phyloP scores from a whole-genome alignment of 371 early-diverging fungal genomes.

The Nematocida sp. region DNA sequence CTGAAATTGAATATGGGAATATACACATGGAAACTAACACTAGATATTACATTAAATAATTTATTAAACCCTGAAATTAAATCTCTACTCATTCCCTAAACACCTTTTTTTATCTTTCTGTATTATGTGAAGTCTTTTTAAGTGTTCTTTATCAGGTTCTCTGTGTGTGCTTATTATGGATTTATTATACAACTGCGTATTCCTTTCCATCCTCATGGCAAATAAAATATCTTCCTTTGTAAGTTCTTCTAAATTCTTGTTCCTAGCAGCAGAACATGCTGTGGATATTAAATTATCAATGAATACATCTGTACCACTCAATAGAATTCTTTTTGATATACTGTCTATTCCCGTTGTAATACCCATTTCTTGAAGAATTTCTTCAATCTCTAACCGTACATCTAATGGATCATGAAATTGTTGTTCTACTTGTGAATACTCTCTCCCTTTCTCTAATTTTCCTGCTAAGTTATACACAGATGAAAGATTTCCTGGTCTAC shows the following conservation, averaged over 20 bases:
- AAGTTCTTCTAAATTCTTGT: conserved; percentile 26
- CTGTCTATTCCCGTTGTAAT: conserved; percentile 13
- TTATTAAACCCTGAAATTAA: background rate
- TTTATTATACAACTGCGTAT: conserved; percentile 38
- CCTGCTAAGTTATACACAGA: background rate
- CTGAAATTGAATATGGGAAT: too few species aligned
- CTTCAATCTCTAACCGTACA: conserved; percentile 24
- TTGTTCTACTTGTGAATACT: background rate
- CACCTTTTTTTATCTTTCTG: conserved; percentile 37
- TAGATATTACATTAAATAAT: too few species aligned
- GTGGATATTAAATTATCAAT: conserved; percentile 52
- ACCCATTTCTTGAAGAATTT: conserved; percentile 51
- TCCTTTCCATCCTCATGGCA: conserved; percentile 43
- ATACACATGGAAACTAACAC: too few species aligned
- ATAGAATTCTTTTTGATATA: conserved; percentile 12
- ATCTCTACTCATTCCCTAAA: conserved; percentile 4
- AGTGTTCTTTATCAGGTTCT: conserved; percentile 54
- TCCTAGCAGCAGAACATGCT: conserved; percentile 48
- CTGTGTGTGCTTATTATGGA: background rate
- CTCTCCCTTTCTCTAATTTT: conserved; percentile 21
- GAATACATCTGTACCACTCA: conserved; percentile 48
- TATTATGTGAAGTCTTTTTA: conserved; percentile 31
- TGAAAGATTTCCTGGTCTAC: background rate
- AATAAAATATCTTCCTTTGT: conserved; percentile 55
- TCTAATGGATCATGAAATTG: conserved; percentile 37